Evolutionary conservation across 164 flowering plant species (phyloP), one percentile per base, ranked within the genome.

Genomic region (Magnolia sinica): DNA sequence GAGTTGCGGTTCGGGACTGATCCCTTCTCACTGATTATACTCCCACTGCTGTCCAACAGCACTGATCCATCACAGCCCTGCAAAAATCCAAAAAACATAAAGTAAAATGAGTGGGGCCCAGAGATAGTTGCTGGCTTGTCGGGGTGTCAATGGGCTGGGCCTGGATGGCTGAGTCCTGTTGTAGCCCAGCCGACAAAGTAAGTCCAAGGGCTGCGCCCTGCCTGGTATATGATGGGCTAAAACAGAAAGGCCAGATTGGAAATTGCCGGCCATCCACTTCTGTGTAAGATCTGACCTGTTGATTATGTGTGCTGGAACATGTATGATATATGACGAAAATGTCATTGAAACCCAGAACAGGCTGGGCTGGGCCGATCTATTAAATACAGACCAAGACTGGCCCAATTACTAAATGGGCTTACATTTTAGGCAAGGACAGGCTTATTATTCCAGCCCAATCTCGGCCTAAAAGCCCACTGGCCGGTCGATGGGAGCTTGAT

Each of bases 61-160:
- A 93, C 0, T 1, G 97, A 92, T 59, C 86, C 98, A 82, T 95
- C 99, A 79, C 99, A 95, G 0, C 99, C 99, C 99, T 95, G 76
- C 76, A 85, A 10, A 7, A 55, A 55, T 55, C 13, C 61, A 55
- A 37, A 37, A 27, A 27, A 27, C 1, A 24, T 24, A 24, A 24
- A 37, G 3, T 5, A 37, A 37, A 3, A 3, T 37, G 45, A 37
- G 45, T 37, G 7, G 45, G 45, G 45, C 45, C 45, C 29, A 27
- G 29, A 27, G 2, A 27, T 27, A 27, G 2, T 27, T 27, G 29
- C 29, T 27, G 29, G 29, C 29, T 27, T 1, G 29, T 27, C 29
- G 29, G 2, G 29, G 29, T 27, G 29, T 27, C 29, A 27, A 27
- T 27, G 22, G 23, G 18, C 65, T 63, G 19, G 8, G 23, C 0